A percentile compares a stretch with the other conserved stretches of the same genome.
phyloP scores from a whole-genome alignment of 129 eudicot species.

The Flaveria trinervia region DNA sequence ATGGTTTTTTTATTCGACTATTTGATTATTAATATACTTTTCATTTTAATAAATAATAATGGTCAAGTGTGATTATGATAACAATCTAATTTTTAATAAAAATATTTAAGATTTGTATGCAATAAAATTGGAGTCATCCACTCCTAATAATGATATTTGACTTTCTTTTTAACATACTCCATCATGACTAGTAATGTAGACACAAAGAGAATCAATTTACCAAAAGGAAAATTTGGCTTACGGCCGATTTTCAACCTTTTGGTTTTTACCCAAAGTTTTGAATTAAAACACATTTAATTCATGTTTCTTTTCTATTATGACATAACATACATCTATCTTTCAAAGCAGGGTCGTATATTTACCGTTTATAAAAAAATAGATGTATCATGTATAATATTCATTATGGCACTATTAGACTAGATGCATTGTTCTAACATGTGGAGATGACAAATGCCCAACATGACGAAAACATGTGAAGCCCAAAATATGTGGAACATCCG shows the following conservation, averaged over 20 bases:
- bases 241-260: background rate
- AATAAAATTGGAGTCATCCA: background rate
- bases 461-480: too few relatives aligned
- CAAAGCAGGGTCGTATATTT: too few relatives aligned
- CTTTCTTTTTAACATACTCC: background rate
- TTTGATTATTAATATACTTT: too few relatives aligned
- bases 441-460: too few relatives aligned
- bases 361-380: too few relatives aligned
- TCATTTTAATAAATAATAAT: background rate
- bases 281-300: conserved; percentile 1
- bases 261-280: background rate
- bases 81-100: background rate
- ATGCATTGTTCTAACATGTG: too few relatives aligned
- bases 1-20: too few relatives aligned
- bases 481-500: too few relatives aligned
- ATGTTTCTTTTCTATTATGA: background rate
- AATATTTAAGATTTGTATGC: background rate
- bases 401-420: too few relatives aligned
- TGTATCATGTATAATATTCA: too few relatives aligned
- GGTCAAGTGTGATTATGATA: background rate
- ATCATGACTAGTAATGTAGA: background rate
- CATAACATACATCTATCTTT: background rate
- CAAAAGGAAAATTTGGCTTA: background rate
- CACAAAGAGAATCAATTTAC: background rate
- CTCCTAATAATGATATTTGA: conserved; percentile 1